Evolutionary conservation across 2,329 filamentous ascomycete species (phyloP).

Genomic region (Diaporthe aspalathi): DNA sequence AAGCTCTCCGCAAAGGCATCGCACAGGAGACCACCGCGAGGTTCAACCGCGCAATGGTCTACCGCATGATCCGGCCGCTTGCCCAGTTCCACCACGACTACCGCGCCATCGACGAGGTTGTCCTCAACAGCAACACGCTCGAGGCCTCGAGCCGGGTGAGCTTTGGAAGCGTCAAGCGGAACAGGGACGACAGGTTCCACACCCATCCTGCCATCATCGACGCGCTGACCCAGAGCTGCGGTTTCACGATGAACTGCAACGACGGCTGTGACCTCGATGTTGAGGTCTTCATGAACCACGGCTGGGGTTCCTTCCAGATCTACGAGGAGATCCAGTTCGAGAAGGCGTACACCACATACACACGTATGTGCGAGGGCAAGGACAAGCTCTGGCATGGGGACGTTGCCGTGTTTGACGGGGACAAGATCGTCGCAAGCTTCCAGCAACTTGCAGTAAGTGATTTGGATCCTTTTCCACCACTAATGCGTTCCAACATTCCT

Average conservation of each 20-base stretch:
- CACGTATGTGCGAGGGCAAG: constrained; percentile 66
- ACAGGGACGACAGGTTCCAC: constrained; percentile 62
- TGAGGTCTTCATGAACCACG: constrained; percentile 69
- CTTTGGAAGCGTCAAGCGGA: constrained; percentile 56
- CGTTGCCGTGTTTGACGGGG: constrained; percentile 65
- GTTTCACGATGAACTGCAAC: constrained; percentile 70
- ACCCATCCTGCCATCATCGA: constrained; percentile 70
- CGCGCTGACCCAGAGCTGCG: constrained; percentile 67
- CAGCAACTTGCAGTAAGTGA: constrained; percentile 71
- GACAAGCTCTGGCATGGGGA: constrained; percentile 65
- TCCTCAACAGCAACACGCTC: constrained; percentile 59
- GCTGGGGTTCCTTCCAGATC: constrained; percentile 66
- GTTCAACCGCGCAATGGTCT: constrained; percentile 79
- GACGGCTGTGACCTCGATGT: constrained; percentile 65
- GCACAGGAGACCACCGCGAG: constrained; percentile 75
- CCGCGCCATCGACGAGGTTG: constrained; percentile 68
- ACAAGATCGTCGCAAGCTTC: constrained; percentile 59
- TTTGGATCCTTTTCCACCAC: constrained; percentile 44
- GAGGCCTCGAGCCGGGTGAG: constrained; percentile 56
- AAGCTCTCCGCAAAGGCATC: constrained; percentile 69
- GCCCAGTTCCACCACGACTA: constrained; percentile 68
- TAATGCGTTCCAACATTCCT: background rate
- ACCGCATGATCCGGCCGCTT: constrained; percentile 73
- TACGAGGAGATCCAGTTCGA: constrained; percentile 57
- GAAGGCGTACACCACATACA: constrained; percentile 66